Evolutionary conservation across 116 monocot genomes (phyloP).

Genomic region (Cymodocea nodosa): DNA sequence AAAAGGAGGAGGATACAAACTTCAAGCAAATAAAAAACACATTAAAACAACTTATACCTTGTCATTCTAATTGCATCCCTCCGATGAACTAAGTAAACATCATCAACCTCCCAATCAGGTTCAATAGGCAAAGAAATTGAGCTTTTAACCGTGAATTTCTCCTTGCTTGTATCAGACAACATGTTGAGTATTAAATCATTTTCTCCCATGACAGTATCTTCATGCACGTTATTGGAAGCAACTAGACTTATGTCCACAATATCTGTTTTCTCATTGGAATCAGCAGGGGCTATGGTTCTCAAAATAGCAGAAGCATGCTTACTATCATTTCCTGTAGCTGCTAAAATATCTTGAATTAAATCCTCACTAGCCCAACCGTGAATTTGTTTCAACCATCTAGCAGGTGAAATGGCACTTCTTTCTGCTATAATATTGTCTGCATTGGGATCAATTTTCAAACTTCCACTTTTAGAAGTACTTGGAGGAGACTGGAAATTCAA

Average conservation of each 20-base stretch:
- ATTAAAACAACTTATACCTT: slow-evolving; percentile 31
- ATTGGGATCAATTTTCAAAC: not conserved
- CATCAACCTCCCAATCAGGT: slow-evolving; percentile 78
- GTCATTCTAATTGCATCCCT: slow-evolving; percentile 82
- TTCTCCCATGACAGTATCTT: not conserved
- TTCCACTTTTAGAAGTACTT: not conserved
- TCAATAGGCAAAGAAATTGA: slow-evolving; percentile 31
- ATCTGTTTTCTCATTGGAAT: slow-evolving; percentile 10
- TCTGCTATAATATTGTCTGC: not conserved
- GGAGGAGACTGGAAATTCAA: not conserved
- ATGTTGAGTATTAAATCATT: slow-evolving; percentile 5
- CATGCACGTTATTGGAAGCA: not conserved
- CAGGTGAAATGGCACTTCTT: slow-evolving; percentile 12
- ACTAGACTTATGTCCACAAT: slow-evolving; percentile 3
- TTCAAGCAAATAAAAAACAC: not conserved
- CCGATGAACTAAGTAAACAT: slow-evolving; percentile 54
- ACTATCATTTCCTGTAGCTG: slow-evolving; percentile 45
- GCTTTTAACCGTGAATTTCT: slow-evolving; percentile 10
- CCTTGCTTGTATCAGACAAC: slow-evolving; percentile 5
- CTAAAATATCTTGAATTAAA: slow-evolving; percentile 68
- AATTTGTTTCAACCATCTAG: slow-evolving; percentile 33
- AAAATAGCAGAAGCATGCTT: slow-evolving; percentile 43
- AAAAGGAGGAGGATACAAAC: too few species aligned
- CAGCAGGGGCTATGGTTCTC: slow-evolving; percentile 48
- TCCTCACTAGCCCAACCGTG: slow-evolving; percentile 59